Evolutionary conservation across 805 yeast genomes (phyloP), one percentile per base, ranked within the genome.

Genomic region (Trichomonascus vanleenenianus): DNA sequence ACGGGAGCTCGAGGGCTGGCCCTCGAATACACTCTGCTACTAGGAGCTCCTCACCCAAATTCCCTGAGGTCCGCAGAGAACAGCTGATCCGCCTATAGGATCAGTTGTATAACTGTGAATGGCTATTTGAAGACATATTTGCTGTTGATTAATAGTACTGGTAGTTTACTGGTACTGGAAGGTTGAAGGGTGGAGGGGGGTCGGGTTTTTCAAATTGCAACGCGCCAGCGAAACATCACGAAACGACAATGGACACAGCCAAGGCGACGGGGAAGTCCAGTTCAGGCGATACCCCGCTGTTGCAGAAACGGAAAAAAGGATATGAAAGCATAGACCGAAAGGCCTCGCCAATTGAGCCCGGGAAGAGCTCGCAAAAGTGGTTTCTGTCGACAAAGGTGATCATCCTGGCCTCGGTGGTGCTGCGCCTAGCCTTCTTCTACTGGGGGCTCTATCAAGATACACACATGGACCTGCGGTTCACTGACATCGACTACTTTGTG

Each of bases 401-500:
- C 36, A 51, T 64, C 43, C 41, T 49, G 32, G 46, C 58, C 37
- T 63, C 66, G 12, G 49, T 54, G 5, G 41, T 56, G 19, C 55
- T 53, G 30, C 69, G 97, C 47, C 46, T 79, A 3, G 83, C 68
- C 2, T 83, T 91, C 57, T 78, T 87, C 54, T 53, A 68, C 3
- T 93, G 78, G 66, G 97, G 98, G 0, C 63, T 84, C 2, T 88
- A 85, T 61, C 98, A 93, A 63, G 98, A 93, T 63, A 72, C 75
- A 3, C 65, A 77, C 52, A 76, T 85, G 78, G 78, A 78, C 9
- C 83, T 89, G 15, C 82, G 83, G 51, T 93, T 87, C 67, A 93
- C 98, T 0, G 98, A 93, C 57, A 84, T 93, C 41, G 98, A 93
- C 63, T 93, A 93, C 64, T 71, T 79, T 60, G 98, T 93, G 40